Evolutionary conservation across 805 yeast genomes (phyloP), one percentile per base, ranked within the genome.

Genomic region (Saturnispora hagleri): DNA sequence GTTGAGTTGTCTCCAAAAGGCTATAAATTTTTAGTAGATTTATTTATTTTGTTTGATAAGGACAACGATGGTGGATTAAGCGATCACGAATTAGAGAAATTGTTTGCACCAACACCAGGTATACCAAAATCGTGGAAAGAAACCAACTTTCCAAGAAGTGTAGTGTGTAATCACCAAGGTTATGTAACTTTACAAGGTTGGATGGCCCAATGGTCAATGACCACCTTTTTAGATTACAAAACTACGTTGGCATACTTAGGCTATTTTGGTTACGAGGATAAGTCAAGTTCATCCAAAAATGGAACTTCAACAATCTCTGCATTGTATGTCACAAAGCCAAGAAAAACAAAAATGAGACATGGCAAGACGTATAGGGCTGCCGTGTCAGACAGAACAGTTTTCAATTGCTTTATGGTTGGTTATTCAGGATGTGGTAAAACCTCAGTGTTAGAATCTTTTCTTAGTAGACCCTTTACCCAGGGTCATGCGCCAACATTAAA

Each of bases 191-290:
- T 93, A 27, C 99, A 95, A 69, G 99, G 99, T 3, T 93, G 99
- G 99, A 69, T 93, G 38, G 99, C 99, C 0, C 98, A 91, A 62
- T 93, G 99, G 99, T 84, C 91, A 59, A 86, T 93, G 86, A 89
- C 97, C 0, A 91, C 98, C 0, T 89, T 81, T 58, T 70, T 93
- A 31, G 96, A 90, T 60, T 81, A 86, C 62, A 81, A 77, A 58
- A 84, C 89, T 0, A 89, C 98, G 0, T 74, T 93, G 48, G 95
- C 89, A 48, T 93, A 91, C 61, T 69, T 93, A 55, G 96, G 95
- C 0, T 88, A 87, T 69, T 74, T 93, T 51, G 99, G 99, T 0
- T 91, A 85, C 62, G 95, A 87, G 72, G 61, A 56, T 57, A 62
- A 51, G 60, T 66, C 50, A 2, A 46, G 51, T 9, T 56, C 54